phyloP scores from a whole-genome alignment of 1,284 basidiomycete species.

The Bondarzewia mesenterica region DNA sequence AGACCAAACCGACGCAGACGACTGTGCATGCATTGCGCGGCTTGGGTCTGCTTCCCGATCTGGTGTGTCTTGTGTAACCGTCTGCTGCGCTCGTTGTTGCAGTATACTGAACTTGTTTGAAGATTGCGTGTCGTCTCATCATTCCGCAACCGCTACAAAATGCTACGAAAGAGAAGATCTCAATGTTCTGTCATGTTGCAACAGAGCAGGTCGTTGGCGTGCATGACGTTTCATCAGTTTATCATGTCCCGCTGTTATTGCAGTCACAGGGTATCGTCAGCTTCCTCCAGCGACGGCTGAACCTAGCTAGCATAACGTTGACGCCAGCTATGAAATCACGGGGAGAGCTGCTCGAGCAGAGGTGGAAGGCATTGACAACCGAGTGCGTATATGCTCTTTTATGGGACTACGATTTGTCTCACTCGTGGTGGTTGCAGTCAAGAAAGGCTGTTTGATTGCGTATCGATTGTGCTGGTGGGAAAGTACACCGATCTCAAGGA shows the following conservation, averaged over 20 bases:
- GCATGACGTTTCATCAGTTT: constrained; percentile 94
- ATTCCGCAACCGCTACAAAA: constrained; percentile 68
- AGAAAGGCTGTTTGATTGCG: constrained; percentile 88
- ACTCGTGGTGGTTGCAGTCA: constrained; percentile 41
- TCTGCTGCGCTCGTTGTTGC: background rate
- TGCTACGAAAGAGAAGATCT: constrained; percentile 91
- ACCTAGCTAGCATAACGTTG: constrained; percentile 57
- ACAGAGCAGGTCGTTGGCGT: constrained; percentile 94
- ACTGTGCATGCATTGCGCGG: constrained; percentile 93
- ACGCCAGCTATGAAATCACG: constrained; percentile 48
- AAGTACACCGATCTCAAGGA: constrained; percentile 98
- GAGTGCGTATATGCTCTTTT: constrained; percentile 34
- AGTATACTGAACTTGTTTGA: background rate
- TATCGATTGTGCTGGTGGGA: constrained; percentile 89
- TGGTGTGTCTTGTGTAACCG: constrained; percentile 37
- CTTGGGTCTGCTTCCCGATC: constrained; percentile 87
- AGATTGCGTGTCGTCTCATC: constrained; percentile 90
- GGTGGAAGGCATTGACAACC: constrained; percentile 84
- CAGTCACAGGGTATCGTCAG: constrained; percentile 88
- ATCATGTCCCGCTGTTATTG: constrained; percentile 93
- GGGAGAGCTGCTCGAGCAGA: constrained; percentile 58
- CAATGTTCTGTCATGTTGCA: constrained; percentile 98
- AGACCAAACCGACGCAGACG: constrained; percentile 98
- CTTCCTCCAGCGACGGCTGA: constrained; percentile 79
- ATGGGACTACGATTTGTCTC: background rate